phyloP scores from a whole-genome alignment of 2,329 filamentous ascomycete genomes.

The Furcasterigmium sp. region DNA sequence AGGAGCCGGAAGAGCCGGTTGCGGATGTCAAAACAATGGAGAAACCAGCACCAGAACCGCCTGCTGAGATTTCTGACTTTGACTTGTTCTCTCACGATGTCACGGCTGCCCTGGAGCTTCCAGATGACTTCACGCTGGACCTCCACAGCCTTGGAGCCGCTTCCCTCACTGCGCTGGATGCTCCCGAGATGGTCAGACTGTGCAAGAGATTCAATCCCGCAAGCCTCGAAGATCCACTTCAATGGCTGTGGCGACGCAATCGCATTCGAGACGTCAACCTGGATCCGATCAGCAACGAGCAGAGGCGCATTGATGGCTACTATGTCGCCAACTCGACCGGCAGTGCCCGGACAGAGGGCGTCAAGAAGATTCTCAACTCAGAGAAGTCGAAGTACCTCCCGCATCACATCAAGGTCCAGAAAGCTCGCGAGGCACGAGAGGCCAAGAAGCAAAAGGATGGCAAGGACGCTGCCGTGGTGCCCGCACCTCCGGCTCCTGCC shows the following conservation, averaged over 20 bases:
- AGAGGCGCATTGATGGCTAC: conserved; percentile 52
- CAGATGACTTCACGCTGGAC: conserved; percentile 38
- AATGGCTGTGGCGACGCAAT: conserved; percentile 54
- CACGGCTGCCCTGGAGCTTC: conserved; percentile 38
- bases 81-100: conserved; percentile 44
- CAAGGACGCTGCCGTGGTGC: conserved; percentile 63
- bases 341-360: conserved; percentile 84
- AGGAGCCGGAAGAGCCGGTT: conserved; percentile 60
- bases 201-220: conserved; percentile 39
- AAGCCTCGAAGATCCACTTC: conserved; percentile 42
- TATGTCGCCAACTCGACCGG: conserved; percentile 86
- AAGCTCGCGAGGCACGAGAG: conserved; percentile 85
- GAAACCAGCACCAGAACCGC: conserved; percentile 16
- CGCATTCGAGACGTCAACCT: conserved; percentile 52
- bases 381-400: conserved; percentile 98
- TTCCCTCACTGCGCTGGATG: conserved; percentile 39
- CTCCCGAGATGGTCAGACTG: conserved; percentile 43
- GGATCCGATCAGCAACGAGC: conserved; percentile 21
- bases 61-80: conserved; percentile 30
- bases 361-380: conserved; percentile 92
- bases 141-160: conserved; percentile 25
- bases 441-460: conserved; percentile 62
- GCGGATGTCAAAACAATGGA: conserved; percentile 29
- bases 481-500: conserved; percentile 70
- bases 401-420: conserved; percentile 94